Percentiles rank a stretch among this genome's conserved stretches.
Conservation (phyloP, 2,329 filamentous ascomycete species). For the Beauveria asiatica region DNA sequence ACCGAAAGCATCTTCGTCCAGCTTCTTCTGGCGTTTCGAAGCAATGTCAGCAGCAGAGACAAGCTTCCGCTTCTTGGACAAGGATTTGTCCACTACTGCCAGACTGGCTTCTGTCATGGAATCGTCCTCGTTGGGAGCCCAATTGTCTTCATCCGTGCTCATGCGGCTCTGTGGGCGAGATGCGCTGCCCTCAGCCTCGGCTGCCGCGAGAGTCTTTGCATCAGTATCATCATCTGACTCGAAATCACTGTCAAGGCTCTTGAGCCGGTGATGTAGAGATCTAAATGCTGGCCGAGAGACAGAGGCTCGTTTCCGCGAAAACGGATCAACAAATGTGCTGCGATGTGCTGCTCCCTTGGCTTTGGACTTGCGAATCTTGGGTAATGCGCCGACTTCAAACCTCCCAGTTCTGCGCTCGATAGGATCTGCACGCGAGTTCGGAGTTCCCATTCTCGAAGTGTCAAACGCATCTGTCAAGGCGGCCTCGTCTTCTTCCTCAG, state of each 20-base stretch:
- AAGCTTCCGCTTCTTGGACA: constrained; percentile 64
- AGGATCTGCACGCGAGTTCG: constrained; percentile 53
- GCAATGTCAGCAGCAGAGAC: constrained; percentile 56
- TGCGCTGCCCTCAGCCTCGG: constrained; percentile 79
- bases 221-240: constrained; percentile 79
- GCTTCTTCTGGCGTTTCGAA: constrained; percentile 73
- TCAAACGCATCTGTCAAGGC: constrained; percentile 52
- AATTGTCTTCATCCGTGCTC: constrained; percentile 51
- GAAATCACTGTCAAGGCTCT: constrained; percentile 56
- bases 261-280: constrained; percentile 69
- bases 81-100: constrained; percentile 47
- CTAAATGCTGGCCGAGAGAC: constrained; percentile 55
- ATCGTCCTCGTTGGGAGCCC: constrained; percentile 49
- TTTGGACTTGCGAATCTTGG: constrained; percentile 66
- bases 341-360: constrained; percentile 43
- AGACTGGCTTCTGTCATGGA: constrained; percentile 68
- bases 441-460: constrained; percentile 54
- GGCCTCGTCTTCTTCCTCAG: constrained; percentile 48
- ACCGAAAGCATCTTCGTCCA: constrained; percentile 69
- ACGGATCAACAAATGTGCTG: constrained; percentile 59
- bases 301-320: constrained; percentile 54
- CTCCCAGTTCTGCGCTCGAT: constrained; percentile 52
- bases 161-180: constrained; percentile 72
- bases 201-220: constrained; percentile 46
- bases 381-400: constrained; percentile 52